Conservation (phyloP, 179 eudicot species). For the Drosera spatulata region DNA sequence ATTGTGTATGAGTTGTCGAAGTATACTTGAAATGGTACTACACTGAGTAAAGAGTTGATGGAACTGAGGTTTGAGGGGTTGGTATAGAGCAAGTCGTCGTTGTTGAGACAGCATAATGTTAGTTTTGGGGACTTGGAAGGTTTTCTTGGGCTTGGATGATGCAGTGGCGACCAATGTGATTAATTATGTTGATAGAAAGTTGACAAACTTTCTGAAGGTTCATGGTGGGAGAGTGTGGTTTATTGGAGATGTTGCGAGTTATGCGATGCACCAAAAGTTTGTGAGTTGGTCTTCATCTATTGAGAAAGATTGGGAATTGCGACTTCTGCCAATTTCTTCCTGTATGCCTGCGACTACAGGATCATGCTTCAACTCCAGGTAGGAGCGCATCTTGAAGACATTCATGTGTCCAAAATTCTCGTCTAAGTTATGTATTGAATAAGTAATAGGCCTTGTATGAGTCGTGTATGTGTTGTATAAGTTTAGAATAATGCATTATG, state of each 20-base stretch:
- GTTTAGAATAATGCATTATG: no score
- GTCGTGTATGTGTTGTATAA: no score
- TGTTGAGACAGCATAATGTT: conserved; percentile 44
- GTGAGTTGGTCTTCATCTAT: conserved; percentile 39
- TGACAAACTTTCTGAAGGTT: conserved; percentile 32
- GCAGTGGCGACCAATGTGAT: conserved; percentile 20
- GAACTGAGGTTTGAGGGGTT: conserved; percentile 40
- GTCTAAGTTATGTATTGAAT: no score
- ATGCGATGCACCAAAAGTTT: conserved; percentile 45
- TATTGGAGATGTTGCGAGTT: conserved; percentile 48
- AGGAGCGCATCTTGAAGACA: no score
- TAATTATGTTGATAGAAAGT: conserved; percentile 22
- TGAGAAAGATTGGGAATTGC: conserved; percentile 74
- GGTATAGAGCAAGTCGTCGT: conserved; percentile 23
- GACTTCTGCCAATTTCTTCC: conserved; percentile 54
- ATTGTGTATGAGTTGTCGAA: no score
- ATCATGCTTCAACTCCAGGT: conserved; percentile 55
- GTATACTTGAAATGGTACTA: no score
- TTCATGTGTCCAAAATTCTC: no score
- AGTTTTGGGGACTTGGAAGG: conserved; percentile 46
- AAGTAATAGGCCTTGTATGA: no score
- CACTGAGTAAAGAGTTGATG: conserved; percentile 38
- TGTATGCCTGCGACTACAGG: conserved; percentile 30
- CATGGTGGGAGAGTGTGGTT: conserved; percentile 50
- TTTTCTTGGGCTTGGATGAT: conserved; percentile 23